Base-by-base conservation (phyloP, 345 rosid genomes). In the Arabis hirsuta region DNA sequence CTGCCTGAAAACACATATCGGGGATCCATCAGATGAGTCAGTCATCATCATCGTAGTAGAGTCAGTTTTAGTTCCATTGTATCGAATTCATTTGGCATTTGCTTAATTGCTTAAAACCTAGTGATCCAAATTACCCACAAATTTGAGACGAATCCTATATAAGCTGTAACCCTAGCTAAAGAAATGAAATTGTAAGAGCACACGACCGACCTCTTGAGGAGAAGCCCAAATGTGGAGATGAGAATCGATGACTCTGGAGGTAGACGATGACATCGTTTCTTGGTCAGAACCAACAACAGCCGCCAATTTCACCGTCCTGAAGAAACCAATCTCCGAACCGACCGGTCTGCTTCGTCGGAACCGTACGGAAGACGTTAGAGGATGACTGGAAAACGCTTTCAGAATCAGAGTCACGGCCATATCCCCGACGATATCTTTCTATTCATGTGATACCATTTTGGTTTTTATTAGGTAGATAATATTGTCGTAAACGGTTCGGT, bases 161-260 rank as follows among this genome's bases (percentile, higher is more conserved):
- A 12, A 34, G 31, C n/a, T 46, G 3, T 20, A 69, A 51, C 2
- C 24, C 41, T 26, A 22, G 11, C 26, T 14, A 57, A 24, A 3
- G 3, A 20, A 2, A 20, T 22, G 24, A 22, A 22, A 22, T 22
- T 22, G 24, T 22, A 8, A 60, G 69, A 62, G 60, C 59, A 55
- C 20, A 55, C 20, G 12, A 82, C 97, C 20, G 12, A 82, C 97
- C 95, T 94, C 95, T 71, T 82, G 80, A 67, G 97, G 90, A 67
- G 98, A 89, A 47, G 96, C 97, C 96, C 98, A 90, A 0, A 94
- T 71, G 81, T 94, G 98, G 63, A 94, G 84, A 83, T 94, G 98
- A 7, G 97, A 86, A 79, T 94, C 97, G 48, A 94, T 88, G 62
- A 81, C 79, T 67, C 80, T 85, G 59, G 76, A 14, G 54, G 46